These are phyloP conservation scores for Opeltia flavorubescens DNA, from an alignment of 495 filamentous ascomycete genomes.

Conservation along the genomic window DNA sequence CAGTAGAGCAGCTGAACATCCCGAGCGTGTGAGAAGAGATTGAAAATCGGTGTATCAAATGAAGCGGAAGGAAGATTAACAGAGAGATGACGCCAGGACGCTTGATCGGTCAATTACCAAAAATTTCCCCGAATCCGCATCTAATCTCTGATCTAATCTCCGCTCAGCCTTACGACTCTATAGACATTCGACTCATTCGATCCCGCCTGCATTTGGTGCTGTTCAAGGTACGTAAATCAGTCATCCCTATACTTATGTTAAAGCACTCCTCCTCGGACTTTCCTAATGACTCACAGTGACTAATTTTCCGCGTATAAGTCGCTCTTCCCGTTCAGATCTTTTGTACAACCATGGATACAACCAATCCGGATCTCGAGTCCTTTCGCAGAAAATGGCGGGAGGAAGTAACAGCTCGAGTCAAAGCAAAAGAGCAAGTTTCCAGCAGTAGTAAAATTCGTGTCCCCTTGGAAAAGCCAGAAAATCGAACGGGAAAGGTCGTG, in stretches of 20 bases:
- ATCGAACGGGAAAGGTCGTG: slow-evolving; percentile 13
- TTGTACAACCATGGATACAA: slow-evolving; percentile 35
- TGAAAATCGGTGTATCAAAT: neutral
- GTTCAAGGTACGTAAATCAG: too few species aligned
- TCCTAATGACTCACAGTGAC: neutral
- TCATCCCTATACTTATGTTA: too few species aligned
- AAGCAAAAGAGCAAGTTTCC: slow-evolving; percentile 4
- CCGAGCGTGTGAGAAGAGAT: neutral
- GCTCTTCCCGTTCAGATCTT: neutral
- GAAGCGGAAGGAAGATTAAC: neutral
- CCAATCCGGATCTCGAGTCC: slow-evolving; percentile 57
- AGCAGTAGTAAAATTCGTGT: slow-evolving; percentile 8
- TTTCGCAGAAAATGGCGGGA: slow-evolving; percentile 76
- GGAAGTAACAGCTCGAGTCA: slow-evolving; percentile 52
- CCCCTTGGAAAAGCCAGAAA: slow-evolving; percentile 15
- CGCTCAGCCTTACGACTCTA: neutral
- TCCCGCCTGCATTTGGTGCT: too few species aligned
- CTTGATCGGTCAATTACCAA: neutral
- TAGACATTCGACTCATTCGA: too few species aligned
- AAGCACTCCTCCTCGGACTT: too few species aligned
- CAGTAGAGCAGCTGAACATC: neutral
- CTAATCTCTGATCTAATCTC: neutral
- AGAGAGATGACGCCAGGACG: neutral
- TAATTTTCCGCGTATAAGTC: neutral
- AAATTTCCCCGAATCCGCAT: neutral